Evolutionary conservation across 345 rosid genomes (phyloP), one percentile per base, ranked within the genome.

Genomic region (Kernera saxatilis): DNA sequence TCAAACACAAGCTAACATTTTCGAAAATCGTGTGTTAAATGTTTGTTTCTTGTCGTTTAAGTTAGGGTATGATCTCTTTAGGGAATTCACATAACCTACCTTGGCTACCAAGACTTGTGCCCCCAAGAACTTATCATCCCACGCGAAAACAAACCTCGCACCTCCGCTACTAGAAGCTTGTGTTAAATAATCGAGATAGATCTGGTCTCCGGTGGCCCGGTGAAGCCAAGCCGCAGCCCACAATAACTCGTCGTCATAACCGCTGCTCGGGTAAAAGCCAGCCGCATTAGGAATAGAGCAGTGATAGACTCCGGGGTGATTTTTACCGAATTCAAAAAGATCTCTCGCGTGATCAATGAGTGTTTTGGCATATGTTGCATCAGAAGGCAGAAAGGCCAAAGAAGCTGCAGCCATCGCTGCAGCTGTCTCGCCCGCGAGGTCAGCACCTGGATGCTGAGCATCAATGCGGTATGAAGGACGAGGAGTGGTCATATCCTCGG

Each of bases 161-260:
- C 97, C 72, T 89, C 99, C 52, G 73, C 70, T 23, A 64, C 77
- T 54, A 78, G 92, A 9, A 93, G 92, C 78, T 82, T 94, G 9
- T 79, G 80, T 25, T 84, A 84, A 25, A 87, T 94, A 91, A 57
- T 72, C 60, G 35, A 91, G 84, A 79, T 88, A 91, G n/a, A 73
- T 69, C 22, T 81, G 80, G 71, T 85, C 84, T 79, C 71, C 82
- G 6, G 99, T 89, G 70, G 99, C 98, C 44, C 75, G 79, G 33
- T 88, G 90, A 41, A 94, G 84, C 99, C 99, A 94, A 68, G 99
- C 91, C 43, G 99, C 97, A 0, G 91, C 98, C 96, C 98, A 94
- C 22, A 94, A 62, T 33, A 94, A 84, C 83, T 94, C 99, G 61
- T 94, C 99, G 90, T 67, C 60, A 17, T 60, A 55, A 10, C 76